Conservation (phyloP, 1,284 basidiomycete genomes). For the Trichosporon coremiiforme region DNA sequence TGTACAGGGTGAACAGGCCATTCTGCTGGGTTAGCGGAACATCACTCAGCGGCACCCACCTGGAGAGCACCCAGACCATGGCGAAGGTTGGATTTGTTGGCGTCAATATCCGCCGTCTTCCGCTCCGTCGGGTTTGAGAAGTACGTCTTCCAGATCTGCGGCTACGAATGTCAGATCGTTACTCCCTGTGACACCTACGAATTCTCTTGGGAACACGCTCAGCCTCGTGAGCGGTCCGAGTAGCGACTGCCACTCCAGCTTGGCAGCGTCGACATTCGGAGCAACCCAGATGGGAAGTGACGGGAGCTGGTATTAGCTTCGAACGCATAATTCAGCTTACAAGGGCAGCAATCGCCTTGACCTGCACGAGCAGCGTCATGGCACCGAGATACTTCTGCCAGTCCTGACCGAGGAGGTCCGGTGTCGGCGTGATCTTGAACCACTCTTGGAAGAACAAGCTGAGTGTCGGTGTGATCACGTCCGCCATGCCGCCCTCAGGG, state of each 20-base stretch:
- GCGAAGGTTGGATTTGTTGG: slow-evolving; percentile 77
- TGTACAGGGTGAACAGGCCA: slow-evolving; percentile 81
- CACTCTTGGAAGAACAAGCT: slow-evolving; percentile 56
- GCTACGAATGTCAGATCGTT: slow-evolving; percentile 59
- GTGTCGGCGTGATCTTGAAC: slow-evolving; percentile 50
- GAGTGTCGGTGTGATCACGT: slow-evolving; percentile 58
- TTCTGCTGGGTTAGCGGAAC: slow-evolving; percentile 24
- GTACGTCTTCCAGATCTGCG: slow-evolving; percentile 72
- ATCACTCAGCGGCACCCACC: slow-evolving; percentile 56
- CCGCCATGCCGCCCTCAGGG: slow-evolving; percentile 53
- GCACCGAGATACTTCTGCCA: slow-evolving; percentile 89
- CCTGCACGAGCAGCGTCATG: slow-evolving; percentile 73
- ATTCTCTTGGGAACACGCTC: slow-evolving; percentile 81
- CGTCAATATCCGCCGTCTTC: slow-evolving; percentile 72
- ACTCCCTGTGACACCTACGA: slow-evolving; percentile 62
- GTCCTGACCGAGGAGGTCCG: slow-evolving; percentile 56
- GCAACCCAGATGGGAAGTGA: slow-evolving; percentile 54
- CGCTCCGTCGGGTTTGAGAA: slow-evolving; percentile 82
- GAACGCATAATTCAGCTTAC: slow-evolving; percentile 41
- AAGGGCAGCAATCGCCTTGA: slow-evolving; percentile 81
- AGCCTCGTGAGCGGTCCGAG: slow-evolving; percentile 80
- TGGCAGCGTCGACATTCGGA: slow-evolving; percentile 47
- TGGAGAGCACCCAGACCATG: slow-evolving; percentile 79
- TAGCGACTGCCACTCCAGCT: slow-evolving; percentile 64
- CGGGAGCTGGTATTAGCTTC: slow-evolving; percentile 46